phyloP scores from a whole-genome alignment of 306 rosid genomes.

The Benincasa hispida region DNA sequence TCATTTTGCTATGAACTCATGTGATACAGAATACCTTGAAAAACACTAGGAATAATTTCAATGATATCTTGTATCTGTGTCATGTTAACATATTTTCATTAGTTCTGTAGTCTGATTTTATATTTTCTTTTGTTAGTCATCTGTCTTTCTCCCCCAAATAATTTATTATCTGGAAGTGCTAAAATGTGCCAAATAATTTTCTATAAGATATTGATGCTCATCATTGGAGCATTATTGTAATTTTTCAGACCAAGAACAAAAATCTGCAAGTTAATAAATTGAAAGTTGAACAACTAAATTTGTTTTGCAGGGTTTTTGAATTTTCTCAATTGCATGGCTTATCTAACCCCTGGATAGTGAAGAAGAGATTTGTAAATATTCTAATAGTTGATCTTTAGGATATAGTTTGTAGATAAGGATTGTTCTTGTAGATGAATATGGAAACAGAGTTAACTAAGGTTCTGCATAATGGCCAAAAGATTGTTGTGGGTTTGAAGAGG shows the following conservation, averaged over 20 bases:
- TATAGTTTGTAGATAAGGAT: constrained; percentile 11
- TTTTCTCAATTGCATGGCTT: constrained; percentile 10
- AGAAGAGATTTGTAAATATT: constrained; percentile 8
- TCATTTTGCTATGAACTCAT: neutral
- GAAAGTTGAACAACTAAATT: neutral
- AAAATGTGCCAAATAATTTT: neutral
- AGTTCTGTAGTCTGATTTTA: neutral
- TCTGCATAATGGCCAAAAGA: constrained; percentile 9
- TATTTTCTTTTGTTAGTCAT: neutral
- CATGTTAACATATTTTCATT: neutral
- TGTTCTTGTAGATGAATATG: constrained; percentile 13
- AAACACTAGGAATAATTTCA: neutral
- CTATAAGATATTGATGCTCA: neutral
- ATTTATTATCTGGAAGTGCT: neutral
- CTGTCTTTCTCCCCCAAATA: neutral
- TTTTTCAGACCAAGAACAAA: neutral
- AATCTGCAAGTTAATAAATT: neutral
- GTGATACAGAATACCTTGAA: neutral
- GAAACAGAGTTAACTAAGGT: constrained; percentile 10
- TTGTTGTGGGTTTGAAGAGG: constrained; percentile 17
- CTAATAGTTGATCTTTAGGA: constrained; percentile 3
- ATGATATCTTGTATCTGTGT: neutral
- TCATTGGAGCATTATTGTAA: neutral
- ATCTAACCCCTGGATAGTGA: constrained; percentile 2
- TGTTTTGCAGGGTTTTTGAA: constrained; percentile 18